phyloP scores from a whole-genome alignment of 2,329 filamentous ascomycete genomes.

The Exophiala mesophila region DNA sequence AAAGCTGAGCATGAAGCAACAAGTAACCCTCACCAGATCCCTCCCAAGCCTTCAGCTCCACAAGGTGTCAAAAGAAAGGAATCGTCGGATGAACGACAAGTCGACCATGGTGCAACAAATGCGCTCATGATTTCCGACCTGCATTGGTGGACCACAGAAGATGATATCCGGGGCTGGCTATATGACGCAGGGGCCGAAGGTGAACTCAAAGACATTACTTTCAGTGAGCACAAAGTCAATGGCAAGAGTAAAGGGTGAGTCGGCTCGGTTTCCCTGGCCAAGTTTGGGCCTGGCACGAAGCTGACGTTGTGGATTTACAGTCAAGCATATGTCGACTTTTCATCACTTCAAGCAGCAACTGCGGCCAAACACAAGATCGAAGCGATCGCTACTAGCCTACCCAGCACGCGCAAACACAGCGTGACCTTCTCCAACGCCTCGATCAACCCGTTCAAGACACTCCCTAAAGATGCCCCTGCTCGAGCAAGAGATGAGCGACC shows the following conservation, averaged over 20 bases:
- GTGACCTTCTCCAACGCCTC: slow-evolving; percentile 71
- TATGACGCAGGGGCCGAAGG: slow-evolving; percentile 73
- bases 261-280: not conserved
- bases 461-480: slow-evolving; percentile 80
- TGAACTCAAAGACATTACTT: slow-evolving; percentile 87
- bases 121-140: slow-evolving; percentile 84
- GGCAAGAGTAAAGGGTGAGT: slow-evolving; percentile 93
- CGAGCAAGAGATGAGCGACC: slow-evolving; percentile 59
- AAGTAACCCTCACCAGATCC: slow-evolving; percentile 1
- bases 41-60: slow-evolving; percentile 37
- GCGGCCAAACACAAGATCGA: slow-evolving; percentile 81
- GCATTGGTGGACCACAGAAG: slow-evolving; percentile 95
- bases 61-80: slow-evolving; percentile 62
- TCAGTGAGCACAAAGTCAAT: slow-evolving; percentile 98
- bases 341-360: slow-evolving; percentile 75
- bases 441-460: slow-evolving; percentile 81
- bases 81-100: slow-evolving; percentile 49
- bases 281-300: not conserved
- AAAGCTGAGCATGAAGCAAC: slow-evolving; percentile 5
- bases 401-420: slow-evolving; percentile 59
- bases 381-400: slow-evolving; percentile 51
- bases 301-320: slow-evolving; percentile 34
- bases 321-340: slow-evolving; percentile 80
- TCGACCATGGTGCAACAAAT: slow-evolving; percentile 58
- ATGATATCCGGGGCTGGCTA: slow-evolving; percentile 85